These are phyloP conservation scores for Drosera spatulata DNA, from an alignment of 179 eudicot genomes.

Conservation along the genomic window DNA sequence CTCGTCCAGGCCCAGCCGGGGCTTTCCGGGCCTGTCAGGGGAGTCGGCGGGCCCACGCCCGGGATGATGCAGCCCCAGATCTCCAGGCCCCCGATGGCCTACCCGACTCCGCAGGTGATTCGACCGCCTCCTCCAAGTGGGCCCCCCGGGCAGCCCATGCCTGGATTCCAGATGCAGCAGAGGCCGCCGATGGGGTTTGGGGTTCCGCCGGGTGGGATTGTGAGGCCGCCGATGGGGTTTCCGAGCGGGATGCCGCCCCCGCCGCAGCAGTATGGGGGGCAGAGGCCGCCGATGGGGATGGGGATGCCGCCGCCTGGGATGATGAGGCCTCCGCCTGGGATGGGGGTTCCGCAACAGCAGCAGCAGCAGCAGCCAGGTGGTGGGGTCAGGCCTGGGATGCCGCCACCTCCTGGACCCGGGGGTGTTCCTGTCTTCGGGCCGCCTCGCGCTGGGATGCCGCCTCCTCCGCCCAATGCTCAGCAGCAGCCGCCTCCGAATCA, in stretches of 20 bases:
- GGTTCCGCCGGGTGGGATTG: conserved; percentile 43
- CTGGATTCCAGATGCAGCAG: conserved; percentile 28
- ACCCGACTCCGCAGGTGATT: conserved; percentile 39
- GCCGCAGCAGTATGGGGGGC: conserved; percentile 53
- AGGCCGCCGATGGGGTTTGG: conserved; percentile 31
- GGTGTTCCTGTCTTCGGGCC: background rate
- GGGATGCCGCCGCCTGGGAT: conserved; percentile 51
- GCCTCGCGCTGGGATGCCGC: conserved; percentile 65
- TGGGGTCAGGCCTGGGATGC: conserved; percentile 7
- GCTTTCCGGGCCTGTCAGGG: conserved; percentile 72
- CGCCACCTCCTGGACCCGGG: conserved; percentile 12
- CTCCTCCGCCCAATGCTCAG: conserved; percentile 30
- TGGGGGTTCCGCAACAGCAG: background rate
- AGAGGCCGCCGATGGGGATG: conserved; percentile 27
- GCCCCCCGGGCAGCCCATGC: conserved; percentile 59
- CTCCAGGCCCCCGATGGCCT: conserved; percentile 52
- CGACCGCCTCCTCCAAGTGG: conserved; percentile 7
- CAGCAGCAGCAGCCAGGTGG: background rate
- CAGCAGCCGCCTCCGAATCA: too few species aligned
- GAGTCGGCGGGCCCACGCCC: conserved; percentile 84
- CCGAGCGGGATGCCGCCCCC: conserved; percentile 31
- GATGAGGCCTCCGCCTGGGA: conserved; percentile 50
- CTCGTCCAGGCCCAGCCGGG: conserved; percentile 74
- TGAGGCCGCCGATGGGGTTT: conserved; percentile 26
- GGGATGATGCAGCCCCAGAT: conserved; percentile 99